Evolutionary conservation across 441 rosid species (phyloP).

Genomic region (Eruca vesicaria): DNA sequence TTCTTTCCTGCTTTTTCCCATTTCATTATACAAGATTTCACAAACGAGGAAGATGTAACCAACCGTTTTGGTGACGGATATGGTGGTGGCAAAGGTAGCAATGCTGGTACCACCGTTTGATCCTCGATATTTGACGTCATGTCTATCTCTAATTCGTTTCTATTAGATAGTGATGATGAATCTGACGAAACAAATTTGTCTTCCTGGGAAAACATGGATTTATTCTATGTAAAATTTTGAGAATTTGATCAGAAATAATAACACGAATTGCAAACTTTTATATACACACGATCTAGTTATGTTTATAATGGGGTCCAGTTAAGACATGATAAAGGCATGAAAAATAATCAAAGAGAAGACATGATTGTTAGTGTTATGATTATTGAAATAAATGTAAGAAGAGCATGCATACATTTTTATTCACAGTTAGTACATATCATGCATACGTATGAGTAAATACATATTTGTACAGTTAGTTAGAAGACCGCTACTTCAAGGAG

Average conservation of each 20-base stretch:
- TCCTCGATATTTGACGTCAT: neutral
- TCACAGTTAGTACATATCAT: neutral
- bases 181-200: neutral
- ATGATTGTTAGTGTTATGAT: neutral
- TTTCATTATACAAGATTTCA: constrained; percentile 7
- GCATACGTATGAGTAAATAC: neutral
- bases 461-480: neutral
- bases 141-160: neutral
- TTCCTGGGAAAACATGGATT: neutral
- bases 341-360: neutral
- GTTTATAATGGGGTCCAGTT: constrained; percentile 1
- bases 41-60: constrained; percentile 17
- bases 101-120: constrained; percentile 3
- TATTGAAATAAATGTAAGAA: constrained; percentile 2
- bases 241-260: constrained; percentile 1
- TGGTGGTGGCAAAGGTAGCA: constrained; percentile 23
- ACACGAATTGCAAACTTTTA: neutral
- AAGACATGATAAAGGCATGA: constrained; percentile 10
- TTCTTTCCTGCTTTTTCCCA: constrained; percentile 11
- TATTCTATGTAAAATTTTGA: neutral
- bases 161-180: neutral
- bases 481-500: neutral
- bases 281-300: neutral
- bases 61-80: constrained; percentile 8
- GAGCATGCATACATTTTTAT: constrained; percentile 8